Evolutionary conservation across 768 basidiomycete genomes (phyloP), one percentile per base, ranked within the genome.

Genomic region (Boletus insuetus): DNA sequence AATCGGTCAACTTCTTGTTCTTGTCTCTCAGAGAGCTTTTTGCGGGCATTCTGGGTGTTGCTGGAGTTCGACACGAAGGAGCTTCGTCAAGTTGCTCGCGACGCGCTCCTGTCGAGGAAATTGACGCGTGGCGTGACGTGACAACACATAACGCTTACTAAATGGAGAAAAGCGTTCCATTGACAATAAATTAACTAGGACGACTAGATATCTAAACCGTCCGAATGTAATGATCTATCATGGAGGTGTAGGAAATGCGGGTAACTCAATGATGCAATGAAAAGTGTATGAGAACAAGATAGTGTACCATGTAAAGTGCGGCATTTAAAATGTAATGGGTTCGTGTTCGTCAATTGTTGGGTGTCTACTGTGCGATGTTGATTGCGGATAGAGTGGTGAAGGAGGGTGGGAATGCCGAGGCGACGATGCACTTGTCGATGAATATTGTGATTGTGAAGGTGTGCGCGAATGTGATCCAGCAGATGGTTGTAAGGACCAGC

Each of bases 1-100:
- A 84, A 38, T 79, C 75, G 8, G 79, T 80, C 24, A 84, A 50
- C 26, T 56, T 73, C 38, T 54, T 64, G 56, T 64, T 64, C 24
- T 56, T 57, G 47, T 58, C 46, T 54, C 56, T 58, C 46, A 22
- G 19, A 0, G 54, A 29, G 8, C 55, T 49, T 66, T 58, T 55
- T 39, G 55, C 11, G 39, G 56, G 55, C 68, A 75, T 66, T 46
- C 49, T 53, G 49, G 16, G 10, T 20, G 41, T 43, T 16, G 47
- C 26, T 43, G 39, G 44, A 24, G 26, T 41, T 41, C 24, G 26
- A 44, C 49, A 44, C 16, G 34, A 49, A 29, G 39, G 41, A 29
- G 29, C 29, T 42, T 6, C 16, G 34, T 20, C n/a, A 19, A 16
- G 26, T 1, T 22, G 20, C 6, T 12, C 49, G 49, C 46, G 61